Percentiles rank a stretch among this genome's conserved stretches.
phyloP scores from a whole-genome alignment of 441 rosid species.

The Mallotus japonicus region DNA sequence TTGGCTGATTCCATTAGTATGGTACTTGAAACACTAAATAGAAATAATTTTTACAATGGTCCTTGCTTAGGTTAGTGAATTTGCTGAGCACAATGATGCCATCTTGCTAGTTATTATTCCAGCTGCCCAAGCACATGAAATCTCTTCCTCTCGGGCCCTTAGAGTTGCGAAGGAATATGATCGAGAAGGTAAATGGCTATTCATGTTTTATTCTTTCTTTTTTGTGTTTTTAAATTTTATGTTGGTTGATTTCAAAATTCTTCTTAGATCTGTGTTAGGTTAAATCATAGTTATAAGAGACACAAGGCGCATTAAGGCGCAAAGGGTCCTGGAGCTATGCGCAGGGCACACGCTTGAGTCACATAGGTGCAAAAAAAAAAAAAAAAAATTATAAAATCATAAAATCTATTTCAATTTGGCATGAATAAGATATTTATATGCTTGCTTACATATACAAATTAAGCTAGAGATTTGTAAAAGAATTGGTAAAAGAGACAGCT shows the following conservation, averaged over 20 bases:
- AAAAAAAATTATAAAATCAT: no score
- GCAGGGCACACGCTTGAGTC: no score
- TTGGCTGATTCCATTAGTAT: background rate
- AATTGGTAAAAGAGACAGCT: no score
- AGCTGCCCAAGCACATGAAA: conserved; percentile 76
- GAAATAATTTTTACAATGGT: background rate
- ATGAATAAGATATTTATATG: no score
- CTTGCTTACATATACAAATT: no score
- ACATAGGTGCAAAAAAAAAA: no score
- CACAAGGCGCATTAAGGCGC: no score
- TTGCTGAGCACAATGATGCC: conserved; percentile 76
- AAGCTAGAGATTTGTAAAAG: no score
- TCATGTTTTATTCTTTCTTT: background rate
- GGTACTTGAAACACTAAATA: background rate
- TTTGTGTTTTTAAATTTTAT: background rate
- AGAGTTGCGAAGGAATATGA: conserved; percentile 83
- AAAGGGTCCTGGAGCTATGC: no score
- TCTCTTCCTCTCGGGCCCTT: conserved; percentile 78
- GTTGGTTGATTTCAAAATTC: background rate
- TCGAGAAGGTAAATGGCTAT: conserved; percentile 48
- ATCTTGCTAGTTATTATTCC: conserved; percentile 76
- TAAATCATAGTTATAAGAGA: background rate
- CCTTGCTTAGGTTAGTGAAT: conserved; percentile 59
- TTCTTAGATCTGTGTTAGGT: background rate
- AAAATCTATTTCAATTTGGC: no score